Evolutionary conservation across 495 filamentous ascomycete species (phyloP).

Genomic region (Aspergillus olivimuriae): DNA sequence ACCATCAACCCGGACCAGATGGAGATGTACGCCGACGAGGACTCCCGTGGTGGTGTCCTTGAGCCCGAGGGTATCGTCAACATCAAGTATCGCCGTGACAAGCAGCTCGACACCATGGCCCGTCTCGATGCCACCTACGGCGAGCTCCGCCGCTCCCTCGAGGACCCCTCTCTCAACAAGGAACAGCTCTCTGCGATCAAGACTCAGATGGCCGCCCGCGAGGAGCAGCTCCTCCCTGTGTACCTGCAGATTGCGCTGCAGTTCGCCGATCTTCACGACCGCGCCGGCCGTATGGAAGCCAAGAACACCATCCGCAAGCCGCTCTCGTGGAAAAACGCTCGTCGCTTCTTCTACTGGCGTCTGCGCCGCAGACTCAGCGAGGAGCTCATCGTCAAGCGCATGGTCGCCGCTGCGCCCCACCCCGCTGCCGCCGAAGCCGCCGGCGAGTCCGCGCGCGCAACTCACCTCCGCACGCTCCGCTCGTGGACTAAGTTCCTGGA

Average conservation of each 20-base stretch:
- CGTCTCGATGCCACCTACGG: slow-evolving; percentile 81
- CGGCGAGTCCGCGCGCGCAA: slow-evolving; percentile 43
- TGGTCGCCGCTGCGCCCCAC: slow-evolving; percentile 50
- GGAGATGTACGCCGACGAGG: slow-evolving; percentile 99
- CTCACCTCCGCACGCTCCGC: slow-evolving; percentile 61
- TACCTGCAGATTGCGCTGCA: slow-evolving; percentile 91
- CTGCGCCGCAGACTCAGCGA: slow-evolving; percentile 94
- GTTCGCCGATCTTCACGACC: slow-evolving; percentile 96
- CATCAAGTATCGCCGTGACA: slow-evolving; percentile 97
- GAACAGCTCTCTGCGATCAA: slow-evolving; percentile 75
- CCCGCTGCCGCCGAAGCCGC: slow-evolving; percentile 18
- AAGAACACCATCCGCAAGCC: slow-evolving; percentile 86
- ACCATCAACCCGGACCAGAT: slow-evolving; percentile 94
- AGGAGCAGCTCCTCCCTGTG: slow-evolving; percentile 82
- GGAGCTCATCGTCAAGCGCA: slow-evolving; percentile 87
- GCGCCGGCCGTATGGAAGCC: slow-evolving; percentile 94
- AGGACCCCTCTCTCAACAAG: slow-evolving; percentile 59
- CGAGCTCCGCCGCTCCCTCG: slow-evolving; percentile 68
- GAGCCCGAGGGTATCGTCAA: slow-evolving; percentile 97
- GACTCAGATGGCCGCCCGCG: slow-evolving; percentile 77
- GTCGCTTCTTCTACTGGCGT: slow-evolving; percentile 99
- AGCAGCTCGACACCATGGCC: slow-evolving; percentile 97
- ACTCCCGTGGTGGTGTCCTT: slow-evolving; percentile 91
- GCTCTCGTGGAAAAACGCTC: slow-evolving; percentile 80
- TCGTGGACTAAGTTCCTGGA: slow-evolving; percentile 70